Percentiles rank a stretch among this genome's conserved stretches.
These are phyloP conservation scores for Pseudocercospora fijiensis DNA, from an alignment of 2,329 filamentous ascomycete species.

Conservation along the genomic window DNA sequence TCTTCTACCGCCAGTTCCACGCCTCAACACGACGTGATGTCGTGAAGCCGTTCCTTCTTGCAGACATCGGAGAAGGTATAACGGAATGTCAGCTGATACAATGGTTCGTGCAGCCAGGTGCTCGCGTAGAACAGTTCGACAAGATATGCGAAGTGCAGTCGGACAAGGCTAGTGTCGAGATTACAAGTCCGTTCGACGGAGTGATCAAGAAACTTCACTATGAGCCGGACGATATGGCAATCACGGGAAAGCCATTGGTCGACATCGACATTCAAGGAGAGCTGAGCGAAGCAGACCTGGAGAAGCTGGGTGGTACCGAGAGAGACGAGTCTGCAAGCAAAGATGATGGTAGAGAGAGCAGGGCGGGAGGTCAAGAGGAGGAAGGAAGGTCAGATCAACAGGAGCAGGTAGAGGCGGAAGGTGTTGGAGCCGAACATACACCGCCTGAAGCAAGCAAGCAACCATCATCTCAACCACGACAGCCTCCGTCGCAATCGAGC, in stretches of 20 bases:
- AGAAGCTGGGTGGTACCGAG: constrained; percentile 37
- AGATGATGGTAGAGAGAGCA: constrained; percentile 22
- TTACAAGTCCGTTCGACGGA: constrained; percentile 91
- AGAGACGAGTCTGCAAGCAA: background rate
- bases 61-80: constrained; percentile 91
- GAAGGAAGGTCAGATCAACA: constrained; percentile 20
- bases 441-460: constrained; percentile 4
- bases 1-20: constrained; percentile 34
- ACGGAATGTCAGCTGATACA: constrained; percentile 98
- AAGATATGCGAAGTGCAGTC: constrained; percentile 97
- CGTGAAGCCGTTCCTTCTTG: constrained; percentile 77
- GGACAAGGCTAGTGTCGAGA: constrained; percentile 79
- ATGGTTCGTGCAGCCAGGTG: constrained; percentile 97
- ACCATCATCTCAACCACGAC: constrained; percentile 3
- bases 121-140: constrained; percentile 95
- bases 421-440: constrained; percentile 17
- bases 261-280: constrained; percentile 90
- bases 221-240: constrained; percentile 92
- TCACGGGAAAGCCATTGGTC: constrained; percentile 85
- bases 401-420: constrained; percentile 23
- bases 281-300: constrained; percentile 62
- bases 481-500: constrained; percentile 35
- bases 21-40: constrained; percentile 39
- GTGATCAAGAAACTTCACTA: constrained; percentile 96
- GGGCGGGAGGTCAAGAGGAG: constrained; percentile 11